These are phyloP conservation scores for Aspergillus costaricaensis DNA, from an alignment of 2,329 filamentous ascomycete species.

Conservation along the genomic window DNA sequence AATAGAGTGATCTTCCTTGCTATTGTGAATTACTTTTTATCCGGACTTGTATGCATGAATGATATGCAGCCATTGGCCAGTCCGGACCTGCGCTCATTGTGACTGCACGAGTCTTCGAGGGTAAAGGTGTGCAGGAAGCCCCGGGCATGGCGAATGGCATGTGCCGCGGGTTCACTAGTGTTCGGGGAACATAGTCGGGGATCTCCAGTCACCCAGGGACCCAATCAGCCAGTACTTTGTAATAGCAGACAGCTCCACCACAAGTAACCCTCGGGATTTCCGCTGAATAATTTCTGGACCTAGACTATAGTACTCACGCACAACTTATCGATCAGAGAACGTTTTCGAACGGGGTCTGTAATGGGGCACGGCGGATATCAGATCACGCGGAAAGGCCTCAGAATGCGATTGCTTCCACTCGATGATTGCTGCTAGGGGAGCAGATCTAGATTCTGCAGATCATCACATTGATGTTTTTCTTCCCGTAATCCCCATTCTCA, in stretches of 20 bases:
- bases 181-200: conserved; percentile 1
- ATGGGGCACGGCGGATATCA: background rate
- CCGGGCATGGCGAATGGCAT: background rate
- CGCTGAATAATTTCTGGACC: background rate
- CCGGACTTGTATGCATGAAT: background rate
- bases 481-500: background rate
- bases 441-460: background rate
- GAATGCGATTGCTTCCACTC: background rate
- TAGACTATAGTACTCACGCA: background rate
- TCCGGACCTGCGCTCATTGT: background rate
- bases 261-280: background rate
- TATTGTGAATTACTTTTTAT: background rate
- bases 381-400: background rate
- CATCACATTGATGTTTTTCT: background rate
- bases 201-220: background rate
- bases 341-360: background rate
- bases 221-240: background rate
- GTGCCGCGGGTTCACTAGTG: background rate
- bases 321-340: conserved; percentile 8
- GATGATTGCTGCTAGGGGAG: background rate
- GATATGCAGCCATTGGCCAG: background rate
- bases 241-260: background rate
- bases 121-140: background rate
- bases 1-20: background rate
- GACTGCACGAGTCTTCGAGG: background rate